Evolutionary conservation across 139 green algal genomes (phyloP).

Genomic region (Tetradesmus lagerheimii): DNA sequence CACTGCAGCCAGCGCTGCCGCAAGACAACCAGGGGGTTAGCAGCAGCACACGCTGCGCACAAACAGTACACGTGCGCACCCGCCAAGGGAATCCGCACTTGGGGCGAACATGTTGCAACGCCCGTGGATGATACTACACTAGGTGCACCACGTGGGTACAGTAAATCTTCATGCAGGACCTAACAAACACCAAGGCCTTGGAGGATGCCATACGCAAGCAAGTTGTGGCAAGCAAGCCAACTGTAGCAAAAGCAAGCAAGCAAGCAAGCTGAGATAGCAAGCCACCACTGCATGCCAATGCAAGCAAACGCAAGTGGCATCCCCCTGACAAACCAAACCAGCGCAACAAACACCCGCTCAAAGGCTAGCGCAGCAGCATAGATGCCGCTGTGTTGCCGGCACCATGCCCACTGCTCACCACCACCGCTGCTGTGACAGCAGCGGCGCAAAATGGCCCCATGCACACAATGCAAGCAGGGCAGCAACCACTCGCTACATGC

Average conservation of each 20-base stretch:
- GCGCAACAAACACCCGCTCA: not conserved
- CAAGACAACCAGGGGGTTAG: not conserved
- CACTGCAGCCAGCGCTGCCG: not conserved
- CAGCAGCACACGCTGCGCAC: not conserved
- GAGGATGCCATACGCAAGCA: not conserved
- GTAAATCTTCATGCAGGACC: not conserved
- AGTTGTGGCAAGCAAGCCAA: not conserved
- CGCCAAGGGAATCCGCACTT: not conserved
- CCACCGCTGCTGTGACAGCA: no score
- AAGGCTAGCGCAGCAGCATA: not conserved
- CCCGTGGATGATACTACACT: not conserved
- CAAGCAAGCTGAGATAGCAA: not conserved
- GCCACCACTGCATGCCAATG: not conserved
- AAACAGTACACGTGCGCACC: not conserved
- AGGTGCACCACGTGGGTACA: not conserved
- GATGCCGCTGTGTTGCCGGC: not conserved
- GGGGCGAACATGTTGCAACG: not conserved
- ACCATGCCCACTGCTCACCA: not conserved
- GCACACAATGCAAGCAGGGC: not conserved
- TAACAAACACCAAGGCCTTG: not conserved
- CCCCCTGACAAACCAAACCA: not conserved
- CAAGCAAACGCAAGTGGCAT: not conserved
- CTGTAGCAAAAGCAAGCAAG: not conserved
- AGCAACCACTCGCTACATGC: not conserved
- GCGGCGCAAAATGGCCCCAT: not conserved